These are phyloP conservation scores for Fusarium penzigii DNA, from an alignment of 2,329 filamentous ascomycete genomes.

Conservation along the genomic window DNA sequence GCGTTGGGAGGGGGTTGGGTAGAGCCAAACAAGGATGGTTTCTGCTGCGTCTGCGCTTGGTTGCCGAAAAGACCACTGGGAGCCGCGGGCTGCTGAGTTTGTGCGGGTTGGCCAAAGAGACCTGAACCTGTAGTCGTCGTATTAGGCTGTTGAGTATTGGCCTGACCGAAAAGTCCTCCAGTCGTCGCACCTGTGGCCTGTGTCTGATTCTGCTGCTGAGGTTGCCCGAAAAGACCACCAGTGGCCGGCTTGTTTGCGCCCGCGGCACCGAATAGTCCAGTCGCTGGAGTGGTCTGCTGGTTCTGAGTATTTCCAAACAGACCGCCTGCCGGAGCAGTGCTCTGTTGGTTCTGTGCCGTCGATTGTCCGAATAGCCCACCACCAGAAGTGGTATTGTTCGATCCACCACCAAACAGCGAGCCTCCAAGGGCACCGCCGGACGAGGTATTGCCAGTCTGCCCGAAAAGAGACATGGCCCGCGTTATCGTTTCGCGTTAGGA, in stretches of 20 bases:
- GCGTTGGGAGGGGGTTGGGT: slow-evolving; percentile 26
- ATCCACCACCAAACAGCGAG: slow-evolving; percentile 24
- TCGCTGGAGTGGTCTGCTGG: slow-evolving; percentile 16
- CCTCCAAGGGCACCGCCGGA: slow-evolving; percentile 16
- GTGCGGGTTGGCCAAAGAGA: slow-evolving; percentile 32
- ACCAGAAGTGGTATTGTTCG: slow-evolving; percentile 17
- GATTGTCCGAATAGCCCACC: slow-evolving; percentile 35
- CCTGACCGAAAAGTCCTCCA: slow-evolving; percentile 30
- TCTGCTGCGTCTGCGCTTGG: slow-evolving; percentile 24
- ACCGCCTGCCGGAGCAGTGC: slow-evolving; percentile 20
- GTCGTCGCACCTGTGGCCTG: slow-evolving; percentile 10
- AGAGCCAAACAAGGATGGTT: slow-evolving; percentile 38
- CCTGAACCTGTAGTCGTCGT: slow-evolving; percentile 24
- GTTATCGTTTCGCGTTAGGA: slow-evolving; percentile 5
- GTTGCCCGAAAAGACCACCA: slow-evolving; percentile 27
- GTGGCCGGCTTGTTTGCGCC: slow-evolving; percentile 27
- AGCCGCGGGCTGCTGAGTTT: slow-evolving; percentile 15
- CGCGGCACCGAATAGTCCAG: slow-evolving; percentile 35
- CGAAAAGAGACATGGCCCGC: slow-evolving; percentile 38
- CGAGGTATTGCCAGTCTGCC: slow-evolving; percentile 27
- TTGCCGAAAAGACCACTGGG: slow-evolving; percentile 27
- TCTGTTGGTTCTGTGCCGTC: slow-evolving; percentile 28
- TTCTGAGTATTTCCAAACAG: slow-evolving; percentile 28
- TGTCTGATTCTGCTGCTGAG: slow-evolving; percentile 20
- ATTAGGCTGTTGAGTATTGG: slow-evolving; percentile 16